A percentile compares a stretch with the other conserved stretches of the same genome.
Evolutionary conservation across 1,139 yeast genomes (phyloP).

Genomic region (Debaryomyces coudertii): DNA sequence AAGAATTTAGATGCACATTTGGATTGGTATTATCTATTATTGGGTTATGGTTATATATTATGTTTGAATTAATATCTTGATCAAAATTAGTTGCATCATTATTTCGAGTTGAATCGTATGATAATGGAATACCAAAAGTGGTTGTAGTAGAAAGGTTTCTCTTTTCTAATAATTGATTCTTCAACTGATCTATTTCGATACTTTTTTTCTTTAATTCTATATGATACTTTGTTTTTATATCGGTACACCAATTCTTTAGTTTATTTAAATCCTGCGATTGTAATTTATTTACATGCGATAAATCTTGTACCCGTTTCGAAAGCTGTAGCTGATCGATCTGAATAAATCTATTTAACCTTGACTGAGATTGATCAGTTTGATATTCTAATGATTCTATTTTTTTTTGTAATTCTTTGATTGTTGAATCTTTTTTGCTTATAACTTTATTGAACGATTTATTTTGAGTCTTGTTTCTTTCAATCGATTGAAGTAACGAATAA

Average conservation of each 20-base stretch:
- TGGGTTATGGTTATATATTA: conserved; percentile 40
- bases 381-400: conserved; percentile 27
- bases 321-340: conserved; percentile 24
- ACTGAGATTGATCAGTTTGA: conserved; percentile 23
- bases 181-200: conserved; percentile 39
- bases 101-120: conserved; percentile 8
- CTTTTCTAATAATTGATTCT: conserved; percentile 42
- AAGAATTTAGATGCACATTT: conserved; percentile 11
- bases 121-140: conserved; percentile 31
- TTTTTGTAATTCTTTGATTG: conserved; percentile 29
- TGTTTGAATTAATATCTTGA: conserved; percentile 24
- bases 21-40: conserved; percentile 30
- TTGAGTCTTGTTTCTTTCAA: conserved; percentile 43
- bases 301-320: conserved; percentile 23
- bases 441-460: conserved; percentile 36
- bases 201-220: conserved; percentile 45
- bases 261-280: conserved; percentile 35
- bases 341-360: conserved; percentile 21
- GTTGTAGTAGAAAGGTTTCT: conserved; percentile 37
- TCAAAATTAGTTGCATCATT: conserved; percentile 5
- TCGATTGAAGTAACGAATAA: conserved; percentile 41
- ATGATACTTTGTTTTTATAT: conserved; percentile 41
- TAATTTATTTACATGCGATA: conserved; percentile 29
- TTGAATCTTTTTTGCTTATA: conserved; percentile 33
- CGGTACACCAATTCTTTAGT: conserved; percentile 33